A percentile compares a stretch with the other conserved stretches of the same genome.
phyloP scores from a whole-genome alignment of 208 protist species.

The Trypanosoma avium region DNA sequence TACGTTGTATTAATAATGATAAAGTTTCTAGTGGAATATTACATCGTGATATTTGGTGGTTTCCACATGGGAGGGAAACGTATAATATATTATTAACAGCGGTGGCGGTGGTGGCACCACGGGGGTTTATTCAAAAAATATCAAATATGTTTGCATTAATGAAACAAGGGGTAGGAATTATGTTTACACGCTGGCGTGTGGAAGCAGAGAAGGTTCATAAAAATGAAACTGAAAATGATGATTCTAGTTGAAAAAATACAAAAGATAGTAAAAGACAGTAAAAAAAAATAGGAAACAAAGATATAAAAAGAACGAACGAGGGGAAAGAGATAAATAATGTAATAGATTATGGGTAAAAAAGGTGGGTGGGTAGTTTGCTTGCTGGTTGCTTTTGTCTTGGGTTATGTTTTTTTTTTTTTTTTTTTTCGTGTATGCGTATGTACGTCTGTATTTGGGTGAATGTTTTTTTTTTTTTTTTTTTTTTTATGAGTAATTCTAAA shows the following conservation, averaged over 20 bases:
- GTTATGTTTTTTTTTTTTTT: neutral
- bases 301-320: neutral
- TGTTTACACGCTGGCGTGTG: slow-evolving; percentile 71
- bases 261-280: neutral
- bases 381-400: too few relatives aligned
- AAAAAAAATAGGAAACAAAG: neutral
- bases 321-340: slow-evolving; percentile 19
- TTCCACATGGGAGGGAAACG: slow-evolving; percentile 45
- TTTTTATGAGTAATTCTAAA: neutral
- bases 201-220: too few relatives aligned
- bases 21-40: slow-evolving; percentile 28
- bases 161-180: slow-evolving; percentile 32
- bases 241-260: neutral
- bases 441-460: neutral
- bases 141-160: slow-evolving; percentile 31
- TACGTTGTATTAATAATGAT: slow-evolving; percentile 81
- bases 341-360: slow-evolving; percentile 2
- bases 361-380: too few relatives aligned
- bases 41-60: slow-evolving; percentile 80
- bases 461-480: neutral
- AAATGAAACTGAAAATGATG: neutral
- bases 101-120: slow-evolving; percentile 38
- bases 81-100: slow-evolving; percentile 39
- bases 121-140: slow-evolving; percentile 29
- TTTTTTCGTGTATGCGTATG: neutral